Conservation (phyloP, 441 rosid species). For the Gossypium gossypioides region DNA sequence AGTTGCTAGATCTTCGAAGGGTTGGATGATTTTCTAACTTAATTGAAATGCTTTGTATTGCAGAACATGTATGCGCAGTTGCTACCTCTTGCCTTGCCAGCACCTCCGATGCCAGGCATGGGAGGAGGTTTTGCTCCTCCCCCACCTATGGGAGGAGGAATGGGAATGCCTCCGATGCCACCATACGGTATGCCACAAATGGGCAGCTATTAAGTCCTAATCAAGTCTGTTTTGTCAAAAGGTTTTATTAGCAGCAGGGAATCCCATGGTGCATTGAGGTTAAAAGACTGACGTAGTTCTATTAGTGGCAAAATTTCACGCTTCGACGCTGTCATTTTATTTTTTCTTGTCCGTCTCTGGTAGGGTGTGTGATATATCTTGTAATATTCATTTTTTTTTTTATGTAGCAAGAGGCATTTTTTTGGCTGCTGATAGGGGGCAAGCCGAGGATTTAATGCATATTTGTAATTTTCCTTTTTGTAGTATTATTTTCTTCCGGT, state of each 20-base stretch:
- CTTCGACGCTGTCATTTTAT: conserved; percentile 1
- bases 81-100: conserved; percentile 91
- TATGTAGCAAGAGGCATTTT: conserved; percentile 24
- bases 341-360: conserved; percentile 11
- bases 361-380: conserved; percentile 34
- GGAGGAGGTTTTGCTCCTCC: conserved; percentile 52
- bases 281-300: background rate
- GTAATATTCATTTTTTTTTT: conserved; percentile 32
- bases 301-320: conserved; percentile 15
- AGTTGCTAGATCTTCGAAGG: background rate
- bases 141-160: conserved; percentile 77
- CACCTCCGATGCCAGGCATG: conserved; percentile 98
- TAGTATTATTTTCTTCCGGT: conserved; percentile 14
- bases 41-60: conserved; percentile 11
- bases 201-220: conserved; percentile 55
- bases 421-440: conserved; percentile 24
- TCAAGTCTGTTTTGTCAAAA: background rate
- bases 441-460: conserved; percentile 31
- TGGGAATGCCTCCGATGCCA: conserved; percentile 95
- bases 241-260: conserved; percentile 1
- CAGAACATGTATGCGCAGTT: conserved; percentile 99
- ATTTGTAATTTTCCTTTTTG: conserved; percentile 6
- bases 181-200: conserved; percentile 89
- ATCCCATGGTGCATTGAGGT: background rate
- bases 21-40: background rate